phyloP scores from a whole-genome alignment of 116 monocot species.

The Iris pallida region DNA sequence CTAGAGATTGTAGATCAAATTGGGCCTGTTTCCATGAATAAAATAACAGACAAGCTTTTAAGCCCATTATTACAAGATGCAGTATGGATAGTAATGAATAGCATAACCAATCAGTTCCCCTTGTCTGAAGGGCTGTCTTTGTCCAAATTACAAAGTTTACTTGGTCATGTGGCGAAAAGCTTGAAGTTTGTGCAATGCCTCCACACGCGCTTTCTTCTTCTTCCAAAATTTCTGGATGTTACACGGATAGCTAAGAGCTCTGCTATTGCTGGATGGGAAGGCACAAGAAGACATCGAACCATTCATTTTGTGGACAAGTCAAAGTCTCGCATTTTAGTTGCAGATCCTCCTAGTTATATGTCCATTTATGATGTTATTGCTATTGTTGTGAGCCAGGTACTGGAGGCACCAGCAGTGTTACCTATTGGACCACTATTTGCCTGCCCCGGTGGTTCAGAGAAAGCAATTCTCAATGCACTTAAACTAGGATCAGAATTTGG shows the following conservation, averaged over 20 bases:
- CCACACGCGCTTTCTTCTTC: conserved; percentile 75
- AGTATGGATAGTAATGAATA: conserved; percentile 38
- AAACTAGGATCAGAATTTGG: conserved; percentile 57
- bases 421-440: conserved; percentile 74
- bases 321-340: conserved; percentile 50
- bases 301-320: conserved; percentile 59
- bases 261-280: conserved; percentile 74
- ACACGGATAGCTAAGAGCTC: conserved; percentile 34
- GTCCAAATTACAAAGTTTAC: conserved; percentile 35
- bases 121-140: conserved; percentile 43
- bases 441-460: conserved; percentile 65
- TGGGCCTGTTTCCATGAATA: conserved; percentile 40
- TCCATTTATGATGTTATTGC: conserved; percentile 78
- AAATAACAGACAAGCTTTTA: conserved; percentile 68
- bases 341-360: conserved; percentile 80
- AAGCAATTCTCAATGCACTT: conserved; percentile 47
- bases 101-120: conserved; percentile 44
- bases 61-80: conserved; percentile 70
- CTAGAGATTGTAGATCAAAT: conserved; percentile 51
- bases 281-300: conserved; percentile 43
- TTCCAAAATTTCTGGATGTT: conserved; percentile 63
- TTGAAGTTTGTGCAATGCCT: conserved; percentile 70
- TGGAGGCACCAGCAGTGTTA: conserved; percentile 48
- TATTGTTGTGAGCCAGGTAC: conserved; percentile 60
- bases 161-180: conserved; percentile 44